These are phyloP conservation scores for Corylus avellana DNA, from an alignment of 306 rosid genomes.

Conservation along the genomic window DNA sequence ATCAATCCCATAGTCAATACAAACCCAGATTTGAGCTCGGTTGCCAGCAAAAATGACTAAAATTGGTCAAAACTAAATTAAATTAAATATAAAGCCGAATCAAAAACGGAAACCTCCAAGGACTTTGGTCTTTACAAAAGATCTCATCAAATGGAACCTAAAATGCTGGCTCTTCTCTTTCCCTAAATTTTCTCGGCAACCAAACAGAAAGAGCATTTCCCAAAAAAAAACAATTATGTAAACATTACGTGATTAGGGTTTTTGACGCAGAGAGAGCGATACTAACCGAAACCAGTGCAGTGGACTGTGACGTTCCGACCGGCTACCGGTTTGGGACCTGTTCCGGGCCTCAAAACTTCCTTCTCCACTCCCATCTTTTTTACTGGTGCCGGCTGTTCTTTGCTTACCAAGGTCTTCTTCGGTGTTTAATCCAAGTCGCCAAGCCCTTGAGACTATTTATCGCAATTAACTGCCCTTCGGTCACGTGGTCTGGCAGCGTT, in stretches of 20 bases:
- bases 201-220: neutral
- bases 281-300: constrained; percentile 91
- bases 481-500: too few relatives aligned
- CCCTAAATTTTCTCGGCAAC: neutral
- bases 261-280: neutral
- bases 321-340: constrained; percentile 67
- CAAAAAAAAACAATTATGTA: neutral
- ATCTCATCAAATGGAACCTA: neutral
- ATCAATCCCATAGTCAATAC: neutral
- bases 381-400: neutral
- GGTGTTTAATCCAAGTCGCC: too few relatives aligned
- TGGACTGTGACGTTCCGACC: constrained; percentile 94
- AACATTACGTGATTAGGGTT: neutral
- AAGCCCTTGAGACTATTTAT: too few relatives aligned
- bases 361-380: constrained; percentile 82
- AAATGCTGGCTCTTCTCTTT: neutral
- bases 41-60: too few relatives aligned
- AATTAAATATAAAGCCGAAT: neutral
- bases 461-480: too few relatives aligned
- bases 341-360: constrained; percentile 70
- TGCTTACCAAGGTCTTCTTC: too few relatives aligned
- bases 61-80: too few relatives aligned
- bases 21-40: too few relatives aligned
- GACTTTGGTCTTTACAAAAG: neutral
- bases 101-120: neutral